Evolutionary conservation across 2,329 filamentous ascomycete genomes (phyloP).

Genomic region (Colletotrichum salicis): DNA sequence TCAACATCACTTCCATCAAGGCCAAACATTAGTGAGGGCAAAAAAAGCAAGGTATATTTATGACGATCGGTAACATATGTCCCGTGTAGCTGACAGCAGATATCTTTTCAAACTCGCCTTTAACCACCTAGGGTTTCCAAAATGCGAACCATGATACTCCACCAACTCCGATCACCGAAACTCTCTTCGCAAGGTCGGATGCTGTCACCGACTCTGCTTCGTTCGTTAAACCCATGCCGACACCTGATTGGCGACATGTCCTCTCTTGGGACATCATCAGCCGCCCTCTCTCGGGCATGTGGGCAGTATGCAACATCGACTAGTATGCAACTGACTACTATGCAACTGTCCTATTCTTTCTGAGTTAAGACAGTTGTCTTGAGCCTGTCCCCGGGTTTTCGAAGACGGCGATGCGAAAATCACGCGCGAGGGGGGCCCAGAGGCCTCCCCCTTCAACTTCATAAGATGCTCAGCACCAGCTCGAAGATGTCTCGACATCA

Average conservation of each 20-base stretch:
- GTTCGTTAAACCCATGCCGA: conserved; percentile 14
- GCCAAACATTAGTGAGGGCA: neutral
- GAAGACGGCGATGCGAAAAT: neutral
- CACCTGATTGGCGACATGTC: conserved; percentile 20
- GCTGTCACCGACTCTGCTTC: neutral
- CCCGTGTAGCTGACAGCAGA: conserved; percentile 15
- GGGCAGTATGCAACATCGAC: neutral
- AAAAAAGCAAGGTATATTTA: conserved; percentile 19
- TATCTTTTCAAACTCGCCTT: conserved; percentile 24
- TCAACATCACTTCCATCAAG: neutral
- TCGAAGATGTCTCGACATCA: neutral
- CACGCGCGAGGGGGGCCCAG: neutral
- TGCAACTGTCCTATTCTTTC: neutral
- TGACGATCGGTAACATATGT: conserved; percentile 10
- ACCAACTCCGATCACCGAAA: conserved; percentile 23
- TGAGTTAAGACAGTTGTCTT: neutral
- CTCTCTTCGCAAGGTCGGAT: neutral
- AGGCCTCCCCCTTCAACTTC: neutral
- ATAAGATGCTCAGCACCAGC: neutral
- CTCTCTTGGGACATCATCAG: conserved; percentile 29
- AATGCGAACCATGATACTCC: conserved; percentile 16
- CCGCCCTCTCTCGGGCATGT: conserved; percentile 11
- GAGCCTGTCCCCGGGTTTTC: neutral
- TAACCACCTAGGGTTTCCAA: conserved; percentile 2
- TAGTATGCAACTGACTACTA: neutral